Evolutionary conservation across 495 filamentous ascomycete species (phyloP).

Genomic region (Penicillium paradoxum): DNA sequence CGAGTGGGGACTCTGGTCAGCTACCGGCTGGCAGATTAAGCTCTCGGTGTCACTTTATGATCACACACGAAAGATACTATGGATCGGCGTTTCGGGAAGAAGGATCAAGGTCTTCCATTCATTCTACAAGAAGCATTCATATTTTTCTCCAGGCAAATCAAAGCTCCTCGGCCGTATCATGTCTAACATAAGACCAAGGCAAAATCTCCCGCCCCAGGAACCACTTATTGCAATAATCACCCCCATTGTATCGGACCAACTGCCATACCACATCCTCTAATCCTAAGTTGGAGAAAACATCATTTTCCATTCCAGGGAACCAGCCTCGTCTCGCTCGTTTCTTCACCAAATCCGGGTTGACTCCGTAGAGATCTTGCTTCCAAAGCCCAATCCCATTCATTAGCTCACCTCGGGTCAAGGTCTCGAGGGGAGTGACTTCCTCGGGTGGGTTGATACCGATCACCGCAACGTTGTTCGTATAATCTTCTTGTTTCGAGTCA

Average conservation of each 20-base stretch:
- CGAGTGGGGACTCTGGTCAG: slow-evolving; percentile 91
- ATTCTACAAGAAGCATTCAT: not conserved
- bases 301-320: slow-evolving; percentile 24
- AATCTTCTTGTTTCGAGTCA: not conserved
- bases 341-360: slow-evolving; percentile 26
- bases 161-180: slow-evolving; percentile 4
- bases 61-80: slow-evolving; percentile 18
- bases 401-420: slow-evolving; percentile 38
- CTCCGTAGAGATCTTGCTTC: slow-evolving; percentile 43
- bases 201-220: slow-evolving; percentile 31
- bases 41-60: slow-evolving; percentile 8
- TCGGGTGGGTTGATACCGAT: slow-evolving; percentile 68
- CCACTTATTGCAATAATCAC: slow-evolving; percentile 29
- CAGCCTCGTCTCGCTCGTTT: slow-evolving; percentile 42
- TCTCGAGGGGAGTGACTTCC: slow-evolving; percentile 43
- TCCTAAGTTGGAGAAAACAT: slow-evolving; percentile 21
- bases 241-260: slow-evolving; percentile 38
- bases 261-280: slow-evolving; percentile 29
- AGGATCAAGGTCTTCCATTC: slow-evolving; percentile 8
- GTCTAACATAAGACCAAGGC: slow-evolving; percentile 35
- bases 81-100: slow-evolving; percentile 30
- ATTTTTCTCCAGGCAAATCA: slow-evolving; percentile 3
- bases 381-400: slow-evolving; percentile 41
- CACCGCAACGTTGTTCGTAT: slow-evolving; percentile 40
- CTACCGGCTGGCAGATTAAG: slow-evolving; percentile 59